Base-by-base conservation (phyloP, 305 asterid genomes). In the Fraxinus albicans region DNA sequence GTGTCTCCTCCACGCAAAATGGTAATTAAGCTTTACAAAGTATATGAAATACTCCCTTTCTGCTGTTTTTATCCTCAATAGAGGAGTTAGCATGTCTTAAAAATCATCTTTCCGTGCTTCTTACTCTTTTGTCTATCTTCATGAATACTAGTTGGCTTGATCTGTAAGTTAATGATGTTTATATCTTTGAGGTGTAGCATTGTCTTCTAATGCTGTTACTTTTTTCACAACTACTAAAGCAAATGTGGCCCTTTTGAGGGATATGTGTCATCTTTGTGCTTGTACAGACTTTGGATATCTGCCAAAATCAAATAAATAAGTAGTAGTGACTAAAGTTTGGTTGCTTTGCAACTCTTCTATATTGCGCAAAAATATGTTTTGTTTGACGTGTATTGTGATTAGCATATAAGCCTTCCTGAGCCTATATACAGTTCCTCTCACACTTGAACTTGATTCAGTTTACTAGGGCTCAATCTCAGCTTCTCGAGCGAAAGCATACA, bases 1-100 rank as follows among this genome's bases (percentile, higher is more conserved):
- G 93, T 33, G 79, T 88, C 80, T 89, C 98, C 78, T 87, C 98
- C 79, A 73, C 90, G 67, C 92, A 90, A 88, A 90, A 85, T 86
- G 99, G 99, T 95, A 91, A 36, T 34, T 78, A 44, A 80, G 27
- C 82, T 87, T 74, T 82, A 44, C 50, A 21, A 55, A 72, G 81
- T 60, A 6, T 50, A 58, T 75, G 12, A 76, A 44, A 63, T 81
- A 78, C 81, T 82, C 53, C 31, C 31, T 38, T 27, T 58, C 67
- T 67, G 76, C 34, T 55, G 35, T 4, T 38, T 25, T 63, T 35
- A 31, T 23, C 21, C 4, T 29, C 80, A 40, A 23, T 12, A 17
- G 25, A 10, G 40, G 23, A 33, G 70, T 79, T 29, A 70, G 75
- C 42, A 36, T 69, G 15, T 58, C 76, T 23, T 13, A 47, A 42